Conservation (phyloP, 1,284 basidiomycete genomes). For the Microbotryum lychnidis-dioicae region DNA sequence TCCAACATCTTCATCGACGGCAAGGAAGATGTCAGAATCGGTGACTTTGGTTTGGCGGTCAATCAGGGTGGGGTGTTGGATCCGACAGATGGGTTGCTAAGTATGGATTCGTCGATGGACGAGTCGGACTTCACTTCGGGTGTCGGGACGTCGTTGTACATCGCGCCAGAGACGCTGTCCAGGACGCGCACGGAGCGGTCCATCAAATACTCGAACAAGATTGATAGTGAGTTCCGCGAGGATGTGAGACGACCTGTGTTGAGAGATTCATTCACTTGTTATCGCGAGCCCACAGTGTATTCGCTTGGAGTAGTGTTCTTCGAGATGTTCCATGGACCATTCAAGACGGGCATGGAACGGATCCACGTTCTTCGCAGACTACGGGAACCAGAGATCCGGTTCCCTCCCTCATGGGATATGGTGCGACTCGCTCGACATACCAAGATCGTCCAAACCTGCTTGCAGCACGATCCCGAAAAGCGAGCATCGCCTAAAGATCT, state of each 20-base stretch:
- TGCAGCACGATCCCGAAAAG: slow-evolving; percentile 32
- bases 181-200: slow-evolving; percentile 13
- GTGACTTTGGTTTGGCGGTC: slow-evolving; percentile 36
- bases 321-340: slow-evolving; percentile 28
- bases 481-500: slow-evolving; percentile 33
- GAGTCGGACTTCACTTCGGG: slow-evolving; percentile 35
- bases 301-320: slow-evolving; percentile 30
- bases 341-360: slow-evolving; percentile 36
- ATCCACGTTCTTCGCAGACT: slow-evolving; percentile 32
- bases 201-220: slow-evolving; percentile 30
- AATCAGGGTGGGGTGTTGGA: slow-evolving; percentile 26
- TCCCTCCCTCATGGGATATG: slow-evolving; percentile 31
- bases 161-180: slow-evolving; percentile 32
- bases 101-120: slow-evolving; percentile 24
- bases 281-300: slow-evolving; percentile 16
- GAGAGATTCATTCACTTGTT: not conserved
- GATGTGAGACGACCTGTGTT: not conserved
- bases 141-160: slow-evolving; percentile 35
- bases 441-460: slow-evolving; percentile 32
- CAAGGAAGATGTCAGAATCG: slow-evolving; percentile 34
- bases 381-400: slow-evolving; percentile 30
- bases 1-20: slow-evolving; percentile 35
- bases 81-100: slow-evolving; percentile 17
- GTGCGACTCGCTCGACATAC: slow-evolving; percentile 26
- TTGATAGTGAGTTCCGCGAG: slow-evolving; percentile 14